Evolutionary conservation across 345 rosid genomes (phyloP).

Genomic region (Heritiera littoralis): DNA sequence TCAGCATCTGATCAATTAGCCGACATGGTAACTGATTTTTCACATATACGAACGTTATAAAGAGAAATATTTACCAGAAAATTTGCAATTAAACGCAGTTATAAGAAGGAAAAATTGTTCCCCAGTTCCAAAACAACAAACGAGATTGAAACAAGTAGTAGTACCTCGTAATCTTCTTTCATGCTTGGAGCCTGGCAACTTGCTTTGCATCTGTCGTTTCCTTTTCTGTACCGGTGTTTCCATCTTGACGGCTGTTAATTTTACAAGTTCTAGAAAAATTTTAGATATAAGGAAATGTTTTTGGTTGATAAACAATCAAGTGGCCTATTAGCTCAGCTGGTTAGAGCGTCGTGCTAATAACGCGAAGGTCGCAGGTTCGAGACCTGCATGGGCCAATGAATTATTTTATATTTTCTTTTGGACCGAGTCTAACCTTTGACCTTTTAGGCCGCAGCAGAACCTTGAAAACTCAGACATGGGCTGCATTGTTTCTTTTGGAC

Average conservation of each 20-base stretch:
- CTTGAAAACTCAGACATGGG: not conserved
- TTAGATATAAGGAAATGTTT: too few species aligned
- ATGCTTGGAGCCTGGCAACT: constrained; percentile 21
- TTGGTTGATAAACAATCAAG: too few species aligned
- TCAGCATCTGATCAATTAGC: not conserved
- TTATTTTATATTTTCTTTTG: not conserved
- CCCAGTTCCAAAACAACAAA: too few species aligned
- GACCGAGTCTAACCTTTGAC: too few species aligned
- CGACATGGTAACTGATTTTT: not conserved
- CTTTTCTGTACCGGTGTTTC: too few species aligned
- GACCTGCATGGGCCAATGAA: constrained; percentile 58
- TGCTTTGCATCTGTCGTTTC: not conserved
- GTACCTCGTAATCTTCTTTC: constrained; percentile 69
- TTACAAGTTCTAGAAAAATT: too few species aligned
- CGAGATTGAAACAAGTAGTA: not conserved
- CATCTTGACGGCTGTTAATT: too few species aligned
- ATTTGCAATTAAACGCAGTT: not conserved
- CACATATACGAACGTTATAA: not conserved
- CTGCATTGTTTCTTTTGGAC: too few species aligned
- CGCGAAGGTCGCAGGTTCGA: constrained; percentile 91
- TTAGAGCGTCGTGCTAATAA: constrained; percentile 95
- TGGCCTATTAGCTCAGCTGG: constrained; percentile 73
- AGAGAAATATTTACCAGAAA: not conserved
- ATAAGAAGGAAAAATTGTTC: not conserved
- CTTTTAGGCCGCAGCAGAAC: too few species aligned